Percentiles rank a stretch among this genome's conserved stretches.
phyloP scores from a whole-genome alignment of 2,329 filamentous ascomycete genomes.

The Ramularia endophylla region DNA sequence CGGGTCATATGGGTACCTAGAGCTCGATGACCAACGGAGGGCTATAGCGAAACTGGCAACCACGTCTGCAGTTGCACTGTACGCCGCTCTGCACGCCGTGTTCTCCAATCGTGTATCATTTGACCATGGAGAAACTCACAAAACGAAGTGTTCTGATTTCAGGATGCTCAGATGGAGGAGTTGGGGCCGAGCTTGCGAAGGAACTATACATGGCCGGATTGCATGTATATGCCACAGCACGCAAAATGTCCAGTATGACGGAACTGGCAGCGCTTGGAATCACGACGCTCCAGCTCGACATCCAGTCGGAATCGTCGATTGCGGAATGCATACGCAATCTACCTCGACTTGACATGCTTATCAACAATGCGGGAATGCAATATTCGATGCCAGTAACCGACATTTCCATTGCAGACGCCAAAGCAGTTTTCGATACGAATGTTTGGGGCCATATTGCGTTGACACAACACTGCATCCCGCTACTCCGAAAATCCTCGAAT shows the following conservation, averaged over 20 bases:
- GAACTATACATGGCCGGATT: constrained; percentile 35
- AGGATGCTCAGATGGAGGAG: constrained; percentile 33
- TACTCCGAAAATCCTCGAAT: constrained; percentile 31
- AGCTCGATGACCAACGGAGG: no score
- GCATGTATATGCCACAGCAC: constrained; percentile 38
- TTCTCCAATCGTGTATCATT: no score
- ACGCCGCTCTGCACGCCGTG: no score
- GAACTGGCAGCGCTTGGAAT: constrained; percentile 17
- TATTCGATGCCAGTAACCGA: constrained; percentile 26
- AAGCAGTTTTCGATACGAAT: constrained; percentile 30
- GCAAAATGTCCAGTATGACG: constrained; percentile 20
- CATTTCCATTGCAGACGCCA: constrained; percentile 17
- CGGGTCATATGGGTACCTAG: no score
- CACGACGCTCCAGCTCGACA: constrained; percentile 24
- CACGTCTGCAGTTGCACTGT: no score
- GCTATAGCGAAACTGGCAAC: no score
- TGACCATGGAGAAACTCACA: no score
- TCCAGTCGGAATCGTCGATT: constrained; percentile 29
- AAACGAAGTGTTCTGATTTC: constrained; percentile 20
- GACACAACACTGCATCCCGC: constrained; percentile 27
- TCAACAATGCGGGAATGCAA: constrained; percentile 44
- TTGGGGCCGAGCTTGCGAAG: constrained; percentile 35
- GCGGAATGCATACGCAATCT: constrained; percentile 20
- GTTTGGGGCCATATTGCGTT: constrained; percentile 27
- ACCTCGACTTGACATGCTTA: constrained; percentile 38